Conservation (phyloP, 2,329 filamentous ascomycete genomes). For the Xylariales sp. region DNA sequence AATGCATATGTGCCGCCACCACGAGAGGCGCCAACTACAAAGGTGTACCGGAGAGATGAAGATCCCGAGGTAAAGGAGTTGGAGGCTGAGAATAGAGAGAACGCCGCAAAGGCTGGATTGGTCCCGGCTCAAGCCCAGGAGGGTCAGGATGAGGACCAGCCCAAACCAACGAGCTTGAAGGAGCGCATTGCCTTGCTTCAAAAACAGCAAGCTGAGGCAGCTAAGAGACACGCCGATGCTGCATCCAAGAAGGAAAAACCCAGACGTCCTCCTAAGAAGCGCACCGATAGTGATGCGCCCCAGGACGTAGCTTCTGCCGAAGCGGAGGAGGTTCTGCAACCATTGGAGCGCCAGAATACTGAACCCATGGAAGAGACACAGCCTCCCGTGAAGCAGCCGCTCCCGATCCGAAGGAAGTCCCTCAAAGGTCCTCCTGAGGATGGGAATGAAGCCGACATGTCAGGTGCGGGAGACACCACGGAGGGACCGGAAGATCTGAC, state of each 20-base stretch:
- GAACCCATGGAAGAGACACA: slow-evolving; percentile 47
- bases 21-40: slow-evolving; percentile 66
- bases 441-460: slow-evolving; percentile 63
- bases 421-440: slow-evolving; percentile 45
- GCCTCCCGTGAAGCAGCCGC: slow-evolving; percentile 29
- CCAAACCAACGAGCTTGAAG: slow-evolving; percentile 89
- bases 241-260: slow-evolving; percentile 82
- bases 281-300: slow-evolving; percentile 42
- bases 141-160: slow-evolving; percentile 66
- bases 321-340: slow-evolving; percentile 25
- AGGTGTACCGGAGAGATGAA: slow-evolving; percentile 81
- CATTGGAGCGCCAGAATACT: slow-evolving; percentile 42
- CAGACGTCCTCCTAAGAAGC: slow-evolving; percentile 73
- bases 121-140: slow-evolving; percentile 37
- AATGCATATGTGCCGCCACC: slow-evolving; percentile 82
- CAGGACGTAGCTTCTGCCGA: slow-evolving; percentile 25
- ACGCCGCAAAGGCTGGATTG: slow-evolving; percentile 65
- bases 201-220: slow-evolving; percentile 88
- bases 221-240: slow-evolving; percentile 74
- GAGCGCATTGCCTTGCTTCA: slow-evolving; percentile 93
- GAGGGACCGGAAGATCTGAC: slow-evolving; percentile 58
- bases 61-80: slow-evolving; percentile 68
- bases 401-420: slow-evolving; percentile 47
- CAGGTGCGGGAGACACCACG: slow-evolving; percentile 59
- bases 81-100: slow-evolving; percentile 61